Base-by-base conservation (phyloP, 345 rosid species). In the Salix brachista region DNA sequence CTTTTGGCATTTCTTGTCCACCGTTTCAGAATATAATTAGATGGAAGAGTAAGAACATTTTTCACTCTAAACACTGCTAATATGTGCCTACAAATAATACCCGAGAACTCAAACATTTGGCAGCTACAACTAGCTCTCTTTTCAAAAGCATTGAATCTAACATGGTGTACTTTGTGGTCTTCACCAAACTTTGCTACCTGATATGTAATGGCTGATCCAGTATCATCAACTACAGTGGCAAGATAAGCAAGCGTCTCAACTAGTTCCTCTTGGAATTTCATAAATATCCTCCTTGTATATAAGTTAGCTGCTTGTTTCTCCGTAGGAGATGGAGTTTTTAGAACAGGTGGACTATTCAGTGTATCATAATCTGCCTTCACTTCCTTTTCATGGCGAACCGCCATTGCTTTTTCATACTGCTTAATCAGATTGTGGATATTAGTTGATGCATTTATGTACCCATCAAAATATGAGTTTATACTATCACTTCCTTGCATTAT, bases 41-140 rank as follows among this genome's bases (percentile, higher is more conserved):
- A 88, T 26, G 93, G 91, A 54, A 89, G 91, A 39, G 91, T 88
- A 74, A 89, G 91, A 78, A 89, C 87, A 80, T 89, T 89, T 77
- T 87, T 89, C 39, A 88, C 91, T 79, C 91, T 84, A 67, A 89
- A 88, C 48, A 88, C 91, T 54, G 91, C 87, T 80, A 89, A 70
- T 61, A 89, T 76, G 80, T 89, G 93, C 75, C 93, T 86, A 67
- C 93, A 89, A 30, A 89, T 83, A 71, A 89, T 82, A 67, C 93
- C 93, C 14, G 93, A 88, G 83, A 85, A 89, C 77, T 89, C 93
- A 81, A 85, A 89, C 93, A 88, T 89, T 79, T 86, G 91, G 84
- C 93, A 89, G 78, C 89, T 89, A 81, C 93, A 89, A 25, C 72
- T 72, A 36, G 91, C 90, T 75, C 84, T 86, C 93, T 88, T 89